These are phyloP conservation scores for Penicillium rolfsii DNA, from an alignment of 2,329 filamentous ascomycete genomes.

Conservation along the genomic window DNA sequence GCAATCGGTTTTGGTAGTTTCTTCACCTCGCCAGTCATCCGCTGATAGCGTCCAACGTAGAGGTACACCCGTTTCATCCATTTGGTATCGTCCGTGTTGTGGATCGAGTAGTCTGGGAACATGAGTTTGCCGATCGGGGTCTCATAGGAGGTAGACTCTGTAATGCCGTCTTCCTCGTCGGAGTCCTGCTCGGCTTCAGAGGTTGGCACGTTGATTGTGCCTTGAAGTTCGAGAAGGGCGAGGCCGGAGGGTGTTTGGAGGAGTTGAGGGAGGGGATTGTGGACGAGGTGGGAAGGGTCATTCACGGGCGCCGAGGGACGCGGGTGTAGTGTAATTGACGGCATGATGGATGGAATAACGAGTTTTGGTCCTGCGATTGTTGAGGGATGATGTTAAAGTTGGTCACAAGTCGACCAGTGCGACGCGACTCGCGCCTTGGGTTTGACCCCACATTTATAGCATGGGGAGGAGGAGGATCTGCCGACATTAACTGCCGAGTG, in stretches of 20 bases:
- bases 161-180: constrained; percentile 27
- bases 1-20: constrained; percentile 79
- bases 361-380: not conserved
- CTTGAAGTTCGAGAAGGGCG: constrained; percentile 89
- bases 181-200: constrained; percentile 38
- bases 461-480: not conserved
- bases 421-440: constrained; percentile 22
- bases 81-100: constrained; percentile 58
- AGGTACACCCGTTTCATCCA: constrained; percentile 93
- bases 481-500: not conserved
- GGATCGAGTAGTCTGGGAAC: constrained; percentile 73
- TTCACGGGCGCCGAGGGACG: constrained; percentile 18
- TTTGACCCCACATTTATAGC: constrained; percentile 20
- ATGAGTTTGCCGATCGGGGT: constrained; percentile 71
- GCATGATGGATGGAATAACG: constrained; percentile 34
- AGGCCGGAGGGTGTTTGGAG: constrained; percentile 88
- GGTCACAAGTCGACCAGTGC: constrained; percentile 6
- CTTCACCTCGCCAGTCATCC: constrained; percentile 86
- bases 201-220: constrained; percentile 76
- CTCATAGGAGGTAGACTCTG: constrained; percentile 33
- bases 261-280: constrained; percentile 73
- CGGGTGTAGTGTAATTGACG: constrained; percentile 46
- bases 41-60: constrained; percentile 85
- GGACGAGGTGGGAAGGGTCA: constrained; percentile 10
- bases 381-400: not conserved